Base-by-base conservation (phyloP, 148 eudicot genomes). In the Camellia japonica region DNA sequence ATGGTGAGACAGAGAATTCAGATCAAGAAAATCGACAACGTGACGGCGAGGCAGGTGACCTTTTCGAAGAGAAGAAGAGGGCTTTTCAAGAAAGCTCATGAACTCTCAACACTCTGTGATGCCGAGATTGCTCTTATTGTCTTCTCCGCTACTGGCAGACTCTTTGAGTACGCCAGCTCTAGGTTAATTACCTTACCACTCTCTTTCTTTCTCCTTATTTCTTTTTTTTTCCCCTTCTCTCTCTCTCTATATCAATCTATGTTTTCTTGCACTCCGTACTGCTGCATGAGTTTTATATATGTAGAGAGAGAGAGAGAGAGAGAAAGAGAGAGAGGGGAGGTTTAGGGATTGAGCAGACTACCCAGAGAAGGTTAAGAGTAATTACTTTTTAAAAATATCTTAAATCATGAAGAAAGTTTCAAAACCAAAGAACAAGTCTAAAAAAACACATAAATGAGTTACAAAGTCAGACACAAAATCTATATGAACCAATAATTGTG, bases 1-100 rank as follows among this genome's bases (percentile, higher is more conserved):
- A 81, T 81, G 83, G 83, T 68, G 70, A 81, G 83, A n/a, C 83
- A 75, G n/a, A 81, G 61, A 30, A 81, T 76, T 75, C 75, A 81
- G 75, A 81, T 81, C 41, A 81, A 81, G 78, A 81, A 76, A 75
- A 81, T 81, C 14, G 83, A 76, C 30, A 81, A 81, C 75, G 12
- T 76, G 52, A 75, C 79, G 30, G 74, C 83, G 42, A 81, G 83
- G 20, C 83, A 81, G 42, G 75, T 81, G 78, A 81, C 83, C 2
- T 81, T 81, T 38, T 81, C 83, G 1, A 81, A 81, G 83, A 75
- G 83, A 54, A 76, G 83, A 30, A 81, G 75, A 76, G 83, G 83
- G 79, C 80, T 81, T 76, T 81, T 81, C 79, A 81, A 81, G 83
- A 81, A 81, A 54, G 79, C 83, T 75, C 74, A 30, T 2, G 83